Percentiles rank a stretch among this genome's conserved stretches.
phyloP scores from a whole-genome alignment of 148 eudicot genomes.

The Rheum nobile region DNA sequence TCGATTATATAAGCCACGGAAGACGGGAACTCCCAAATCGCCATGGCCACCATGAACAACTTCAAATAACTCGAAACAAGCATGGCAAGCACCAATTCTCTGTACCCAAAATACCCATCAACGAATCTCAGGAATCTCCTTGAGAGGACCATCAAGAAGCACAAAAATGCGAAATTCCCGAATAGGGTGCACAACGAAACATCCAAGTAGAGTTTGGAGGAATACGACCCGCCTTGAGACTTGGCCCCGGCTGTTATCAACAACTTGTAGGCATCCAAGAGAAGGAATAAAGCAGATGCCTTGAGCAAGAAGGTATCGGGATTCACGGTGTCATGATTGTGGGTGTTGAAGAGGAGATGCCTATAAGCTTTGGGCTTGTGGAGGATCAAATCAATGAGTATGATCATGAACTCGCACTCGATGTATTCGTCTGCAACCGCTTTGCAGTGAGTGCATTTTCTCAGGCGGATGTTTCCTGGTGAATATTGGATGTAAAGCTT shows the following conservation, averaged over 20 bases:
- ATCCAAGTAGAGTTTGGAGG: constrained; percentile 17
- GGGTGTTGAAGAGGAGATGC: constrained; percentile 70
- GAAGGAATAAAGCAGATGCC: constrained; percentile 26
- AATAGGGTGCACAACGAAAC: constrained; percentile 31
- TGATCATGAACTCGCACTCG: constrained; percentile 82
- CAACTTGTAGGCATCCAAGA: constrained; percentile 48
- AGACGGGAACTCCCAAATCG: constrained; percentile 82
- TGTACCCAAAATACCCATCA: constrained; percentile 28
- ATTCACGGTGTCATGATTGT: constrained; percentile 28
- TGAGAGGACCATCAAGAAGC: constrained; percentile 22
- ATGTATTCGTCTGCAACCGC: constrained; percentile 77
- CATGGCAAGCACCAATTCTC: constrained; percentile 43
- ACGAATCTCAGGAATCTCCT: constrained; percentile 30
- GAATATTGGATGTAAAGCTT: constrained; percentile 70
- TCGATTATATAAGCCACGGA: constrained; percentile 51
- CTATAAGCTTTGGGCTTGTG: constrained; percentile 90
- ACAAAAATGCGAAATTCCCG: constrained; percentile 40
- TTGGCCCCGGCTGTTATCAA: constrained; percentile 19
- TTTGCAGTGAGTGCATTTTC: constrained; percentile 71
- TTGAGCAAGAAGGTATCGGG: constrained; percentile 45
- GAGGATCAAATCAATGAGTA: constrained; percentile 67
- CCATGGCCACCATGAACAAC: constrained; percentile 54
- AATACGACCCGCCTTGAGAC: constrained; percentile 17
- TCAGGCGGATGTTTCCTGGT: constrained; percentile 78
- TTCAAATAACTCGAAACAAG: constrained; percentile 68